Percentiles rank a stretch among this genome's conserved stretches.
Evolutionary conservation across 345 rosid genomes (phyloP).

Genomic region (rapeseed (Brassica napus)): DNA sequence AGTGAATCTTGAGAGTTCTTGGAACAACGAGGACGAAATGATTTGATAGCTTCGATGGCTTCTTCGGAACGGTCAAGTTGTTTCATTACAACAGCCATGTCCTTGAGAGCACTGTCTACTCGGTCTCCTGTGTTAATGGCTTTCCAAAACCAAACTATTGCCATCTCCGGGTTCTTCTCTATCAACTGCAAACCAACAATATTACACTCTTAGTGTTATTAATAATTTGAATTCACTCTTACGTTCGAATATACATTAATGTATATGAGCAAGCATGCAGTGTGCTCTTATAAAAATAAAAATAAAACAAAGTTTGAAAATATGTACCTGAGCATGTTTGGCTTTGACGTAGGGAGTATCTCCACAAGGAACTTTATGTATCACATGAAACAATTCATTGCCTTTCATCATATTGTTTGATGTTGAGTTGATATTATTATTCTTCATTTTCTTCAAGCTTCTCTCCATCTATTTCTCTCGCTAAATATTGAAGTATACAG

Average conservation of each 20-base stretch:
- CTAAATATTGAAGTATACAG: background rate
- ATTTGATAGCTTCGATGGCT: conserved; percentile 90
- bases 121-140: conserved; percentile 83
- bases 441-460: conserved; percentile 37
- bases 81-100: conserved; percentile 96
- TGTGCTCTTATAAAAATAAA: background rate
- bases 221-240: background rate
- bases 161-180: conserved; percentile 73
- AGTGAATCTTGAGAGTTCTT: conserved; percentile 62
- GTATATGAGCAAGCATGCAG: background rate
- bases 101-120: conserved; percentile 44
- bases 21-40: conserved; percentile 79
- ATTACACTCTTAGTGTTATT: background rate
- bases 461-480: conserved; percentile 31
- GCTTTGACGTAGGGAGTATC: background rate
- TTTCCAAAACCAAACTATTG: conserved; percentile 82
- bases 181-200: conserved; percentile 54
- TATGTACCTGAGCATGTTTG: background rate
- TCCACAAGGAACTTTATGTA: background rate
- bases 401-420: conserved; percentile 37
- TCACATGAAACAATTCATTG: background rate
- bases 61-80: conserved; percentile 73
- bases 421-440: background rate
- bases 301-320: background rate
- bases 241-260: background rate